Base-by-base conservation (phyloP, 352 stramenopile species). In the Phytophthora sp. region DNA sequence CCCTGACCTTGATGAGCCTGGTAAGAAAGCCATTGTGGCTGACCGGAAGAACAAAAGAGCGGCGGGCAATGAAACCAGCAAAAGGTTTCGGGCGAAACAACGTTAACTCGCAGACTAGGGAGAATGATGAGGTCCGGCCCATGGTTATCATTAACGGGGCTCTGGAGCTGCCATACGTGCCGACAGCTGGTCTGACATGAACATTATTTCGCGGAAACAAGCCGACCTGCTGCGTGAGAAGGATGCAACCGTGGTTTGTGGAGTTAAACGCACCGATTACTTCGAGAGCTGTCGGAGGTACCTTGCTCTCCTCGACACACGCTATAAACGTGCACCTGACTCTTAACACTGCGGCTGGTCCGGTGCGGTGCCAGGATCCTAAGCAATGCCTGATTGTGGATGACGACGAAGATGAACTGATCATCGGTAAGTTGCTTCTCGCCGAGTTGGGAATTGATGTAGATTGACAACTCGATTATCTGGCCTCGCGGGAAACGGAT, bases 1-100 rank as follows among this genome's bases (percentile, higher is more conserved):
- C 30, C 31, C 53, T 1, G 55, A 63, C 16, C 11, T 66, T 21
- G 53, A 54, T 23, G 62, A 70, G 18, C 18, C 58, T 1, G 47
- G 1, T 0, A 65, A 65, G 16, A 47, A 64, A 21, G n/a, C 18
- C n/a, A n/a, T n/a, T n/a, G n/a, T n/a, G n/a, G n/a, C n/a, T n/a
- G n/a, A n/a, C n/a, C n/a, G n/a, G n/a, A n/a, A n/a, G n/a, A n/a
- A n/a, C n/a, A n/a, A n/a, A n/a, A n/a, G n/a, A n/a, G n/a, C n/a
- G n/a, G n/a, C n/a, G n/a, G n/a, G n/a, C n/a, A n/a, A n/a, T n/a
- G n/a, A n/a, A n/a, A n/a, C n/a, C n/a, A n/a, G n/a, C n/a, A n/a
- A n/a, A n/a, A n/a, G n/a, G n/a, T n/a, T n/a, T n/a, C n/a, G n/a
- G n/a, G n/a, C n/a, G n/a, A n/a, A n/a, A n/a, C n/a, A n/a, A n/a